phyloP scores from a whole-genome alignment of 2,329 filamentous ascomycete species.

The Aspergillus calidoustus region DNA sequence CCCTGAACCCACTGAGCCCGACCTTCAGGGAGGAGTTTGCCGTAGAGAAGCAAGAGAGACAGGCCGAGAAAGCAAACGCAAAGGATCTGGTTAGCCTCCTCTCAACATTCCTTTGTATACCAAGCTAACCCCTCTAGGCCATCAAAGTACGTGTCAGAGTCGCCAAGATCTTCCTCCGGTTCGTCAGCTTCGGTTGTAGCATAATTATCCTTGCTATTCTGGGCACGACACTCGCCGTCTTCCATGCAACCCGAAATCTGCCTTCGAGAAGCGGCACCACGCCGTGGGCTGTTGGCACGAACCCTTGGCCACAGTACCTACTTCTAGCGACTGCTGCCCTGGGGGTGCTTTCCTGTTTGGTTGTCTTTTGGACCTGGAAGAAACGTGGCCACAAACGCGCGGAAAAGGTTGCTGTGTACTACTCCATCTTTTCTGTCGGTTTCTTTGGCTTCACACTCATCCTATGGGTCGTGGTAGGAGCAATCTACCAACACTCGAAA shows the following conservation, averaged over 20 bases:
- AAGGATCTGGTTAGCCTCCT: constrained; percentile 76
- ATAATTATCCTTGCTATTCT: constrained; percentile 93
- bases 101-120: neutral
- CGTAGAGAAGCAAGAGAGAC: constrained; percentile 80
- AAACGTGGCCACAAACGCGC: constrained; percentile 85
- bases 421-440: constrained; percentile 88
- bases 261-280: constrained; percentile 79
- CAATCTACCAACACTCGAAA: constrained; percentile 78
- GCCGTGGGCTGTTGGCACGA: constrained; percentile 79
- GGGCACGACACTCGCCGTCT: constrained; percentile 85
- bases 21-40: constrained; percentile 88
- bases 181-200: constrained; percentile 95
- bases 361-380: constrained; percentile 85
- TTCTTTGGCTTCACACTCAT: constrained; percentile 93
- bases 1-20: constrained; percentile 82
- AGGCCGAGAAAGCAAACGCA: constrained; percentile 84
- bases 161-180: constrained; percentile 92
- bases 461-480: constrained; percentile 89
- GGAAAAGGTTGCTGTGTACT: constrained; percentile 93
- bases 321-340: constrained; percentile 78
- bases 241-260: constrained; percentile 81
- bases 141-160: constrained; percentile 88
- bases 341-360: constrained; percentile 77
- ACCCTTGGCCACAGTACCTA: constrained; percentile 86
- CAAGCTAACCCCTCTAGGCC: constrained; percentile 66